Conservation (phyloP, 2,329 filamentous ascomycete genomes). For the Cytospora schulzeri region DNA sequence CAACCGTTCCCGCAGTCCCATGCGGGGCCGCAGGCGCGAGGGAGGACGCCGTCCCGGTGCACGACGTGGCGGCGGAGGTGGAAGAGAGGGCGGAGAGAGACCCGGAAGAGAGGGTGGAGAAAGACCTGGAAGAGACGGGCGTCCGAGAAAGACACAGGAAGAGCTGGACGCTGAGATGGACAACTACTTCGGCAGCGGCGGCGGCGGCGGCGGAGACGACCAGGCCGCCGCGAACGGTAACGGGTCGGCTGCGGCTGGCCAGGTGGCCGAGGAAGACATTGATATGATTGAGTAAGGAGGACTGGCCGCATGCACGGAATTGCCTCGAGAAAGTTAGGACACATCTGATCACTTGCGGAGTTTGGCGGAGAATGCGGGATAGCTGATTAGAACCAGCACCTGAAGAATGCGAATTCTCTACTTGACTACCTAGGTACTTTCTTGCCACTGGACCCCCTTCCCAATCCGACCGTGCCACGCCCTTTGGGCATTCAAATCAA, state of each 20-base stretch:
- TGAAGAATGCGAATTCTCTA: not conserved
- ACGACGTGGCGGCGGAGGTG: constrained; percentile 43
- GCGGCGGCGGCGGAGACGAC: constrained; percentile 26
- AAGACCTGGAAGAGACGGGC: constrained; percentile 52
- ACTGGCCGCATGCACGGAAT: constrained; percentile 15
- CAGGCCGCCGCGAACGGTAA: constrained; percentile 33
- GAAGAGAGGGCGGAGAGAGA: constrained; percentile 37
- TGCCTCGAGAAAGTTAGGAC: not conserved
- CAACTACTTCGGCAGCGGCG: constrained; percentile 73
- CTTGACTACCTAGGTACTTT: no score
- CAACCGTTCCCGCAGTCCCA: constrained; percentile 61
- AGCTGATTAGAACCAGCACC: not conserved
- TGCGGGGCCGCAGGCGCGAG: constrained; percentile 42
- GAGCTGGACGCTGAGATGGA: constrained; percentile 97
- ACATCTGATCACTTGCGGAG: not conserved
- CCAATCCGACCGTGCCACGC: not conserved
- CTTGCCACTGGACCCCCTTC: not conserved
- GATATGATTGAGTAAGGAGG: constrained; percentile 35
- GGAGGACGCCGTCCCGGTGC: constrained; percentile 49
- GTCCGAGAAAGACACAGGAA: constrained; percentile 83
- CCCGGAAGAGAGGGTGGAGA: constrained; percentile 45
- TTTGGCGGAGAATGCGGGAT: not conserved
- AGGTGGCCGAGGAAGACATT: constrained; percentile 32
- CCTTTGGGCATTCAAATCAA: not conserved
- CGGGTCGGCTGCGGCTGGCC: constrained; percentile 44